Evolutionary conservation across 164 flowering plant species (phyloP).

Genomic region (Vitis rotundifolia): DNA sequence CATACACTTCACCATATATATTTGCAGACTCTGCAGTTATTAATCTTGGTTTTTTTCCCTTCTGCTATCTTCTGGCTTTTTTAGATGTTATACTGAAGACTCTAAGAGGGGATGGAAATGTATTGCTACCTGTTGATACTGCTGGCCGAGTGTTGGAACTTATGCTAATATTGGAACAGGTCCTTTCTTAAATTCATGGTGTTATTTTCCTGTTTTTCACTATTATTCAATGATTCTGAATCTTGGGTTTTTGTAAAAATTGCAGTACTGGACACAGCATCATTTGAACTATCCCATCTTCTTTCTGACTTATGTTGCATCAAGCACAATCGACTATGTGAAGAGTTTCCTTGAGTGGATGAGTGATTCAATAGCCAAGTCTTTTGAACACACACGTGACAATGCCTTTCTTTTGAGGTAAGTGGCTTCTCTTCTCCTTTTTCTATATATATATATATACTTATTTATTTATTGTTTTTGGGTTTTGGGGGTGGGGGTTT

Average conservation of each 20-base stretch:
- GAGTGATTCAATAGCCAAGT: constrained; percentile 95
- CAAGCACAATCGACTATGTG: constrained; percentile 88
- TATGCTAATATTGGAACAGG: constrained; percentile 84
- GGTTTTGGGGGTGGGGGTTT: too few species aligned
- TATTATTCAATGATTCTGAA: not conserved
- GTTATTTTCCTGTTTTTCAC: not conserved
- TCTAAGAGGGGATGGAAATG: constrained; percentile 74
- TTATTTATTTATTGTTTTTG: too few species aligned
- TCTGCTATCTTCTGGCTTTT: constrained; percentile 1
- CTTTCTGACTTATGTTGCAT: constrained; percentile 85
- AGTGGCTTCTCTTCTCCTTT: constrained; percentile 23
- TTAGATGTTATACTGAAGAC: constrained; percentile 70
- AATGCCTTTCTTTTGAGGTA: constrained; percentile 92
- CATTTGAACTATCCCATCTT: constrained; percentile 75
- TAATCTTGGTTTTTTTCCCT: not conserved
- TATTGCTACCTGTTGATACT: constrained; percentile 90
- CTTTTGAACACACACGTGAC: constrained; percentile 93
- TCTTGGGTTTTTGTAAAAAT: constrained; percentile 12
- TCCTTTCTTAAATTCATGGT: constrained; percentile 16
- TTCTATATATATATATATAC: not conserved
- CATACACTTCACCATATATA: too few species aligned
- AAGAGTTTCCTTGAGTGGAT: constrained; percentile 99
- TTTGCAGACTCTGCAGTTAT: too few species aligned
- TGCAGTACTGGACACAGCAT: constrained; percentile 79
- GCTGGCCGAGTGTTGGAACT: constrained; percentile 94